Evolutionary conservation across 139 green algal genomes (phyloP).

Genomic region (Tetradesmus obliquus): DNA sequence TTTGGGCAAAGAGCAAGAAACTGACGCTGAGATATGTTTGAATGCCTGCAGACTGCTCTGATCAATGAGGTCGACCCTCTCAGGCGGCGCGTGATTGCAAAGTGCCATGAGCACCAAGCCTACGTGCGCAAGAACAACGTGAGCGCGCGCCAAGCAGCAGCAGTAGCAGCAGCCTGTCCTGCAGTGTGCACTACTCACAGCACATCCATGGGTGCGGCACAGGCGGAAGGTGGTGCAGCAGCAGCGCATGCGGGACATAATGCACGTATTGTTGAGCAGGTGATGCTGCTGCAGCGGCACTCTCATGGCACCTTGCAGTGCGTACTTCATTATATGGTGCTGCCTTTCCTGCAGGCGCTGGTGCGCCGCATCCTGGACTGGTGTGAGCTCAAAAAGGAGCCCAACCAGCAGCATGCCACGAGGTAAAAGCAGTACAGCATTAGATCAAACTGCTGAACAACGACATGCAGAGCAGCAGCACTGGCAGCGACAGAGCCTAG

Average conservation of each 20-base stretch:
- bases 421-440: not conserved
- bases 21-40: not conserved
- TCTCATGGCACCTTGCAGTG: no score
- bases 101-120: constrained; percentile 16
- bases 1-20: not conserved
- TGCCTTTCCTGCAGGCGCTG: not conserved
- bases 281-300: not conserved
- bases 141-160: not conserved
- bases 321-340: not conserved
- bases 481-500: not conserved
- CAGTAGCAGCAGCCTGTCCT: not conserved
- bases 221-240: not conserved
- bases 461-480: not conserved
- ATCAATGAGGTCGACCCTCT: constrained; percentile 13
- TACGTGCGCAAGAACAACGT: not conserved
- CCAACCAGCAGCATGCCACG: not conserved
- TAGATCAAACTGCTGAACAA: not conserved
- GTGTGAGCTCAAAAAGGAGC: constrained; percentile 24
- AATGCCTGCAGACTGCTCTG: not conserved
- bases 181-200: not conserved
- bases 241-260: not conserved
- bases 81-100: constrained; percentile 1
- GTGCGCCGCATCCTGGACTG: constrained; percentile 4
- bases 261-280: not conserved
- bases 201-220: no score